A percentile compares a stretch with the other conserved stretches of the same genome.
Evolutionary conservation across 129 eudicot species (phyloP).

Genomic region (Dittrichia graveolens): DNA sequence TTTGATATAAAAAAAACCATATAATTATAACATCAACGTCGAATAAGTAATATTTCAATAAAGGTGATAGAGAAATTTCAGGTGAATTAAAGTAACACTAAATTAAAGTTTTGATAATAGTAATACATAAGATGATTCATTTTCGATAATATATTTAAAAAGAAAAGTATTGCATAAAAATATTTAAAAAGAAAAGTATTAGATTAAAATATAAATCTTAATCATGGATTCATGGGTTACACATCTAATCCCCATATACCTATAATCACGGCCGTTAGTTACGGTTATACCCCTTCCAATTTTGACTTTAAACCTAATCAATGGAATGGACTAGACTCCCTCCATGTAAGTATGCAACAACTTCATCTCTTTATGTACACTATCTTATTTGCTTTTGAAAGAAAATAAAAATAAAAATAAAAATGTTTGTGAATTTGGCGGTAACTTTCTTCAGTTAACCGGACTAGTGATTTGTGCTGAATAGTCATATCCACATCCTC

Average conservation of each 20-base stretch:
- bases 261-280: slow-evolving; percentile 32
- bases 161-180: not conserved
- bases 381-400: too few relatives aligned
- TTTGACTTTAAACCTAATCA: slow-evolving; percentile 5
- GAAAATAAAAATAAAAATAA: not conserved
- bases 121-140: too few relatives aligned
- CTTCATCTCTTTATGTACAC: slow-evolving; percentile 10
- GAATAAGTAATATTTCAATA: too few relatives aligned
- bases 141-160: not conserved
- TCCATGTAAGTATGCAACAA: not conserved
- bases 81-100: too few relatives aligned
- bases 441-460: slow-evolving; percentile 23
- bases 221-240: slow-evolving; percentile 25
- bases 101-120: too few relatives aligned
- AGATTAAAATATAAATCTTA: not conserved
- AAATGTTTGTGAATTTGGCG: not conserved
- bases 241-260: slow-evolving; percentile 7
- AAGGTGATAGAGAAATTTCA: too few relatives aligned
- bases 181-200: not conserved
- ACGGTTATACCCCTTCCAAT: slow-evolving; percentile 1
- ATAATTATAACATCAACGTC: too few relatives aligned
- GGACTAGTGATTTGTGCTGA: slow-evolving; percentile 22
- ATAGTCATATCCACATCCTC: slow-evolving; percentile 18
- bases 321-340: not conserved
- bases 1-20: too few relatives aligned